phyloP scores from a whole-genome alignment of 176 grass and related monocot species.

The Aegilops longissima region DNA sequence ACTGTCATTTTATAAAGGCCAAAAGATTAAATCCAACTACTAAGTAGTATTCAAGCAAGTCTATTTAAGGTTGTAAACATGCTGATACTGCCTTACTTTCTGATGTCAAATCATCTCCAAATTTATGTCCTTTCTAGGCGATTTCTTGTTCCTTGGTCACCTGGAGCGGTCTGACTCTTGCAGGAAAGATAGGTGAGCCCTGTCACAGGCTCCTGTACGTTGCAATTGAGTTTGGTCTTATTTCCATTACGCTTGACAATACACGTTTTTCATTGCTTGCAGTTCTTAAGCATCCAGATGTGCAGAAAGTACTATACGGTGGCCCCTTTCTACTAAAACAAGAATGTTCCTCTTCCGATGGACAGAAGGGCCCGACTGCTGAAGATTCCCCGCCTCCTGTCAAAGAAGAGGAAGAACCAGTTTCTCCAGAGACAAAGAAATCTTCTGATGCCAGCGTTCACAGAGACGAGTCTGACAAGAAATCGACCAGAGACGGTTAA shows the following conservation, averaged over 20 bases:
- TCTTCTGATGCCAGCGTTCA: neutral
- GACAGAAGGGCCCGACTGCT: neutral
- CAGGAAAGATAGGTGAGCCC: slow-evolving; percentile 22
- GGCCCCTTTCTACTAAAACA: neutral
- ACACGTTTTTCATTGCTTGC: neutral
- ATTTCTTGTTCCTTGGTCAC: slow-evolving; percentile 24
- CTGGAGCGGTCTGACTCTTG: slow-evolving; percentile 6
- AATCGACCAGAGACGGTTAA: neutral
- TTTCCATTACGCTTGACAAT: neutral
- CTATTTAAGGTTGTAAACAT: neutral
- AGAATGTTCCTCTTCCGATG: neutral
- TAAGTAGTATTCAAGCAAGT: neutral
- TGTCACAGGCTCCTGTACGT: neutral
- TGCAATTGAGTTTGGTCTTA: slow-evolving; percentile 5
- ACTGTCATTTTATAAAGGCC: neutral
- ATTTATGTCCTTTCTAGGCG: neutral
- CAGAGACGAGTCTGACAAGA: neutral
- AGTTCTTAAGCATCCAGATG: slow-evolving; percentile 19
- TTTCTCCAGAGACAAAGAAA: neutral
- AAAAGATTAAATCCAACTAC: neutral
- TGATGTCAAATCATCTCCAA: neutral
- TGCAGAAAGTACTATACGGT: neutral
- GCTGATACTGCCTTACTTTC: neutral
- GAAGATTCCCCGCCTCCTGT: neutral
- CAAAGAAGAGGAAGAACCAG: neutral